phyloP scores from a whole-genome alignment of 306 rosid species.

The Luffa acutangula region DNA sequence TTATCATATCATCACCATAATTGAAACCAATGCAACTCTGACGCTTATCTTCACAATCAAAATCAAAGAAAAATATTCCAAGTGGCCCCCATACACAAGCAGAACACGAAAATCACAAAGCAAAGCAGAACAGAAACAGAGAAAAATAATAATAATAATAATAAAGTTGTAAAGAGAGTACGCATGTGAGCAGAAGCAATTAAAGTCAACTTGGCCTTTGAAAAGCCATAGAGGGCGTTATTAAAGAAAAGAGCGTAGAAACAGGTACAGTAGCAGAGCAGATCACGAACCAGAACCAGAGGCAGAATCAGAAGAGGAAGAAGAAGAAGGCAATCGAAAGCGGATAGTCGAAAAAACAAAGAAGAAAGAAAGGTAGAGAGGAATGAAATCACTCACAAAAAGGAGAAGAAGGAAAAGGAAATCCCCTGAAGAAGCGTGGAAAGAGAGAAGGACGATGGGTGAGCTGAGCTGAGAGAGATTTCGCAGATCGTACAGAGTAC shows the following conservation, averaged over 20 bases:
- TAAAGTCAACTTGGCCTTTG: neutral
- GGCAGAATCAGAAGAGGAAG: neutral
- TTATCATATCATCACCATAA: neutral
- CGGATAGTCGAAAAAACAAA: neutral
- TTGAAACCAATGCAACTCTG: neutral
- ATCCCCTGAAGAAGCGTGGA: constrained; percentile 9
- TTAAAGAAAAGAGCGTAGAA: neutral
- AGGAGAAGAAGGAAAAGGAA: neutral
- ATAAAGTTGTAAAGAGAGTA: neutral
- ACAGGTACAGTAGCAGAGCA: neutral
- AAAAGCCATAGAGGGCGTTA: neutral
- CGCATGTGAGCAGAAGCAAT: neutral
- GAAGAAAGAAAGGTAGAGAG: neutral
- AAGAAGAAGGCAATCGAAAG: neutral
- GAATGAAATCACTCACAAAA: neutral
- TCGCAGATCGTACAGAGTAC: constrained; percentile 5
- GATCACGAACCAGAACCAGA: neutral
- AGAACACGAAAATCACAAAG: neutral
- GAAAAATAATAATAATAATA: no score
- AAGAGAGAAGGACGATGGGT: neutral
- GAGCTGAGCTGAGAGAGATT: constrained; percentile 10
- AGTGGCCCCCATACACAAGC: neutral
- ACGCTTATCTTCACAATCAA: neutral
- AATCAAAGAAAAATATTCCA: neutral
- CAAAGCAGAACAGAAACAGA: neutral